Percentiles rank a stretch among this genome's conserved stretches.
Evolutionary conservation across 805 yeast species (phyloP).

Genomic region (Wickerhamiella cacticola): DNA sequence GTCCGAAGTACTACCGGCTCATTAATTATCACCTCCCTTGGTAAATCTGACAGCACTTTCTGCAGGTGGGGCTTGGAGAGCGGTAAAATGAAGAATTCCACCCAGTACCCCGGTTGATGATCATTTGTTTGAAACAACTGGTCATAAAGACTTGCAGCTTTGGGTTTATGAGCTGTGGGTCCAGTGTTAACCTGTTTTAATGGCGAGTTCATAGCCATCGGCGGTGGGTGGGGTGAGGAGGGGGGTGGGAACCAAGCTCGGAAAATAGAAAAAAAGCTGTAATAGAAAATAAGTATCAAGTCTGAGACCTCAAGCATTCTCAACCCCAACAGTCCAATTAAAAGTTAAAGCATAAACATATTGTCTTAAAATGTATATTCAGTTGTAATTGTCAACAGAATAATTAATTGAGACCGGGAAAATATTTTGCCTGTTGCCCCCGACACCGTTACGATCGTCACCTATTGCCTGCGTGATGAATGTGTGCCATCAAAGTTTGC

Average conservation of each 20-base stretch:
- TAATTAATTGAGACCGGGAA: neutral
- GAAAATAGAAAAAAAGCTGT: neutral
- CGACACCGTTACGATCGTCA: conserved; percentile 3
- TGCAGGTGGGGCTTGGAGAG: conserved; percentile 19
- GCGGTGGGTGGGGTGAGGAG: neutral
- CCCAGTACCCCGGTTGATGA: conserved; percentile 27
- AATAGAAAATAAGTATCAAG: neutral
- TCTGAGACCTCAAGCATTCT: no score
- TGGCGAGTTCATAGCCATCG: conserved; percentile 17
- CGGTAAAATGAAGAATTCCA: conserved; percentile 27
- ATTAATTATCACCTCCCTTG: conserved; percentile 18
- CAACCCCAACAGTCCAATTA: no score
- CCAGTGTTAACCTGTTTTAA: conserved; percentile 23
- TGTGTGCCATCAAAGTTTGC: neutral
- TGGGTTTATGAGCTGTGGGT: conserved; percentile 25
- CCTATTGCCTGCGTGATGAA: neutral
- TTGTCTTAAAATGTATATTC: no score
- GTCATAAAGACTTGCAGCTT: conserved; percentile 28
- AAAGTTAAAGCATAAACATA: no score
- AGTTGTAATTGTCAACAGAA: neutral
- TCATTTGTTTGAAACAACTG: conserved; percentile 24
- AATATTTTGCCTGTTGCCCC: conserved; percentile 1
- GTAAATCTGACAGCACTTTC: conserved; percentile 15
- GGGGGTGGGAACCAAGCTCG: no score
- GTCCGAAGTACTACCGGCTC: conserved; percentile 20